Evolutionary conservation across 371 early-diverging fungal species (phyloP).

Genomic region (Phascolomyces articulosus): DNA sequence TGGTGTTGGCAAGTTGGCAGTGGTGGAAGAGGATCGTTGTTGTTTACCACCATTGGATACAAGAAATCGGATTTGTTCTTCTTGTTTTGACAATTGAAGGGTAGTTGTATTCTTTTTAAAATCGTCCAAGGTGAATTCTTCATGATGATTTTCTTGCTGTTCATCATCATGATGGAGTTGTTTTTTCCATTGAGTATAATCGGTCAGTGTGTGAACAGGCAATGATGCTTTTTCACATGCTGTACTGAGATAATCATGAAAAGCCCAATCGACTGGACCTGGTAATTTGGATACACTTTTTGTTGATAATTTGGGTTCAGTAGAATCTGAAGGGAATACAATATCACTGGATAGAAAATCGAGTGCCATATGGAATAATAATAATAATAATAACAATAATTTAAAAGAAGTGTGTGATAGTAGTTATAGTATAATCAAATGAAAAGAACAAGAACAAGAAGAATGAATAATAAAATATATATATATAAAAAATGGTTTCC

Average conservation of each 20-base stretch:
- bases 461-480: neutral
- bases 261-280: constrained; percentile 40
- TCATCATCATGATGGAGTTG: constrained; percentile 10
- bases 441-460: neutral
- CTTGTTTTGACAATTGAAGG: constrained; percentile 9
- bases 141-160: too few species aligned
- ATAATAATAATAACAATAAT: constrained; percentile 1
- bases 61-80: constrained; percentile 14
- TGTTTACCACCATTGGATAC: neutral
- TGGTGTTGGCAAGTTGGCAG: neutral
- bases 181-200: constrained; percentile 11
- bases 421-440: too few species aligned
- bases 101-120: constrained; percentile 2
- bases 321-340: constrained; percentile 39
- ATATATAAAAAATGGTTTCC: too few species aligned
- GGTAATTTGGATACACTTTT: constrained; percentile 16
- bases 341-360: constrained; percentile 37
- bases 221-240: constrained; percentile 25
- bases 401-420: neutral
- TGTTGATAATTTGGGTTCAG: constrained; percentile 36
- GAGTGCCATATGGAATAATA: constrained; percentile 8
- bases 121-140: neutral
- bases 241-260: constrained; percentile 39
- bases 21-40: constrained; percentile 1
- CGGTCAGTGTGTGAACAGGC: constrained; percentile 15